Base-by-base conservation (phyloP, 192 early-diverging fungal genomes). In the Chytriomyces hyalinus region DNA sequence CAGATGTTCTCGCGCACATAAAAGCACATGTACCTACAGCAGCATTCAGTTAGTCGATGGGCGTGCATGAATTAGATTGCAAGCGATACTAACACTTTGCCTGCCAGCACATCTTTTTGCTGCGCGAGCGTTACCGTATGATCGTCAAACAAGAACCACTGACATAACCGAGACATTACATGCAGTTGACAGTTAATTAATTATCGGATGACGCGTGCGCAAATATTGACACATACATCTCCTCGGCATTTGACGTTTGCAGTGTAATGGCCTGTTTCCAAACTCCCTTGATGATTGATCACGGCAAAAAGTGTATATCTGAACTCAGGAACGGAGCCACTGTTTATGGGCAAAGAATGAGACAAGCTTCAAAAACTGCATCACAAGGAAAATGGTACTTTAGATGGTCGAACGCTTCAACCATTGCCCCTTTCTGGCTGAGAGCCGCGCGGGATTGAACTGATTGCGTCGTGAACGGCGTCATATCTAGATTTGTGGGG, bases 251-350 rank as follows among this genome's bases (percentile, higher is more conserved):
- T 87, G 6, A 91, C 93, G 80, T 88, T 95, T 28, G 93, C 92
- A 4, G 91, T 95, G 79, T 99, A 99, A 80, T 99, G 97, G 20
- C 97, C 97, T 0, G 97, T 95, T 65, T 99, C 94, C 76, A 98
- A 80, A 69, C 89, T 90, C 13, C 97, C 97, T 62, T 91, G 86
- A 70, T 99, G 97, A 61, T 93, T 93, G 49, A 98, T 90, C 15
- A 99, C 93, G 9, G 94, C 94, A 86, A 97, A 97, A 24, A 99
- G 82, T 6, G 87, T 85, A 73, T 98, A 98, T 65, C 88, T 80
- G 82, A 93, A 92, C 2, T 91, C 83, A 0, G 92, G 94, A 65
- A 86, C 78, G 22, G 82, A 76, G 67, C 87, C 85, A 49, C 78
- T 84, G 49, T n/a, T 26, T 24, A 17, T 36, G 66, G 20, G 20